Base-by-base conservation (phyloP, 352 stramenopile species). In the Globisporangium emineosum region DNA sequence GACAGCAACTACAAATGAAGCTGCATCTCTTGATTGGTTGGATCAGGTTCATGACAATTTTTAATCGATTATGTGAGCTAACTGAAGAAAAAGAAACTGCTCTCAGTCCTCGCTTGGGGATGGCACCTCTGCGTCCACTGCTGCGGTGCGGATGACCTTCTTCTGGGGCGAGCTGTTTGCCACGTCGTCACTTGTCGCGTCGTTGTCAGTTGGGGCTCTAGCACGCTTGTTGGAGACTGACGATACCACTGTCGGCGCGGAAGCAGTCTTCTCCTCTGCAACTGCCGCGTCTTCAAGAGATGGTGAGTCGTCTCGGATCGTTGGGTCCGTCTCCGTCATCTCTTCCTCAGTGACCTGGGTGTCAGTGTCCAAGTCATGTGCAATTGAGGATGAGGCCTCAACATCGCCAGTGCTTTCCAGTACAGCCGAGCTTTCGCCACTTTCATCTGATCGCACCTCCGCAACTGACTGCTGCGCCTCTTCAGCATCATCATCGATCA, bases 191-290 rank as follows among this genome's bases (percentile, higher is more conserved):
- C 21, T 55, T n/a, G 35, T 32, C n/a, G 9, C 50, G 12, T 33
- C 37, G 8, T 49, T 21, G 29, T 47, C 52, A 7, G 23, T 33
- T 25, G 59, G 50, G 3, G 58, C 59, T 32, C 59, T 32, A 58
- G 32, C 27, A n/a, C 59, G 59, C 25, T 65, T 65, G 47, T 58
- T 58, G 15, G 57, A 63, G 29, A 57, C 29, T 2, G 47, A 15
- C 3, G 42, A 27, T n/a, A n/a, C 5, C n/a, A 30, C 19, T 52
- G 56, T 42, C 27, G 17, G 40, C 1, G 42, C 56, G 6, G 25
- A 29, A 3, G 29, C 57, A 55, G 27, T 35, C 10, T 33, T 35
- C 10, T 33, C 45, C 0, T 64, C 13, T 27, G 23, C 7, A 29
- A 10, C 21, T 1, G n/a, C 19, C 12, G 29, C 50, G 8, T 19